Base-by-base conservation (phyloP, 176 grass and related monocot genomes). In the Oryza rufipogon region DNA sequence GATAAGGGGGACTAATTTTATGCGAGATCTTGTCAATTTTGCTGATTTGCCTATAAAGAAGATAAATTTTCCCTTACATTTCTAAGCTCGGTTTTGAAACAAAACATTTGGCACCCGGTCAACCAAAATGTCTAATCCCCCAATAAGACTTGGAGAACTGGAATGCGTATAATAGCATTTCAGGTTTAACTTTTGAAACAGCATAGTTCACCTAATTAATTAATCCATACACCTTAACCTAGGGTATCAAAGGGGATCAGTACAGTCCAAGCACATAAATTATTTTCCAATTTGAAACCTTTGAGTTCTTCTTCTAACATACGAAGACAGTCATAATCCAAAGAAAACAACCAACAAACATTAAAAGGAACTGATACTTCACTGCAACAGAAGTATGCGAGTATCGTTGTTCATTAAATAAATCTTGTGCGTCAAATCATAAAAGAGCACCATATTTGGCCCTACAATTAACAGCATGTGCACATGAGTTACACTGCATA, bases 381-480 rank as follows among this genome's bases (percentile, higher is more conserved):
- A 78, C 14, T 46, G 67, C 17, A 47, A 11, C 30, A 60, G 10
- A 66, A 15, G 20, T 76, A 23, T 23, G 34, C 45, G 34, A 47
- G 28, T n/a, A 68, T 47, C 26, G 15, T 51, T 49, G 10, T 15
- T 66, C 17, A 25, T 77, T 56, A 73, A 45, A 22, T 42, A 60
- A 47, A 47, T 48, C 79, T 90, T 49, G 61, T 63, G 12, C 36
- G 9, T 87, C 63, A 32, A 69, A 39, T 11, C 17, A 69, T 49
- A 67, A 49, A 63, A 79, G 42, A 73, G 68, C 79, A 32, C n/a
- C 63, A 78, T 54, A 83, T 23, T 66, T 74, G 46, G 9, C 66
- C 25, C 56, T 76, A 20, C 69, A 84, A 68, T 6, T 68, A 82
- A 83, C 20, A 78, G 73, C 20, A 4, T 54, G 71, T 16, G 19